Conservation (phyloP, 2,329 filamentous ascomycete species). For the Biscogniauxia marginata region DNA sequence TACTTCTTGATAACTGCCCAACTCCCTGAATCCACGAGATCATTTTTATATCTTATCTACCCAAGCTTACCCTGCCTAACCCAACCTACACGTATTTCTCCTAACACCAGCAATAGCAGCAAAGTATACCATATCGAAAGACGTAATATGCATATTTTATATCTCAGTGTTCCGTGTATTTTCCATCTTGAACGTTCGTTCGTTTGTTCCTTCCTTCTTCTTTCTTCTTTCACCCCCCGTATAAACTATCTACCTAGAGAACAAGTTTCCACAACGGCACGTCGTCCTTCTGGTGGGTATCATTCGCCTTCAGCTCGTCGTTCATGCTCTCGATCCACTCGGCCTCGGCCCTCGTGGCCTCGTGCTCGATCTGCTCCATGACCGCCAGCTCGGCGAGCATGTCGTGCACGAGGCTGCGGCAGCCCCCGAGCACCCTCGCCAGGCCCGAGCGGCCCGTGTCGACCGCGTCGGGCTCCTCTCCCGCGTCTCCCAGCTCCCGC, state of each 20-base stretch:
- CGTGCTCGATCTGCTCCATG: constrained; percentile 62
- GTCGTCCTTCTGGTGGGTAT: constrained; percentile 24
- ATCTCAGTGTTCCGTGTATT: too few relatives aligned
- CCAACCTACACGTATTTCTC: too few relatives aligned
- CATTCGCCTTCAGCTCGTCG: constrained; percentile 35
- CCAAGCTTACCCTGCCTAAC: too few relatives aligned
- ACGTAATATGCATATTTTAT: too few relatives aligned
- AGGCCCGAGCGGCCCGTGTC: constrained; percentile 22
- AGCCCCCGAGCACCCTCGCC: constrained; percentile 24
- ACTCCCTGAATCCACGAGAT: too few relatives aligned
- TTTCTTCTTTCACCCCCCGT: background rate
- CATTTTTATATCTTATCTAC: too few relatives aligned
- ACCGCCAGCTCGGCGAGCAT: constrained; percentile 63
- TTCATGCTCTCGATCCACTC: constrained; percentile 59
- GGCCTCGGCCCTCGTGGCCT: constrained; percentile 55
- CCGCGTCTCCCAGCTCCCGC: constrained; percentile 38
- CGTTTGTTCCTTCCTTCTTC: background rate
- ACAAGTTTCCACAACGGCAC: constrained; percentile 32
- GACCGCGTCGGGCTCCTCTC: constrained; percentile 7
- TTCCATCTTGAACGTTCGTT: too few relatives aligned
- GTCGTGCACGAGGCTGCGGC: constrained; percentile 47
- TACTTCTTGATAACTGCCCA: too few relatives aligned
- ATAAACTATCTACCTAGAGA: background rate
- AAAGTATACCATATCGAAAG: too few relatives aligned
- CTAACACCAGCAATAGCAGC: too few relatives aligned